Evolutionary conservation across 441 rosid species (phyloP).

Genomic region (Theobroma grandiflorum): DNA sequence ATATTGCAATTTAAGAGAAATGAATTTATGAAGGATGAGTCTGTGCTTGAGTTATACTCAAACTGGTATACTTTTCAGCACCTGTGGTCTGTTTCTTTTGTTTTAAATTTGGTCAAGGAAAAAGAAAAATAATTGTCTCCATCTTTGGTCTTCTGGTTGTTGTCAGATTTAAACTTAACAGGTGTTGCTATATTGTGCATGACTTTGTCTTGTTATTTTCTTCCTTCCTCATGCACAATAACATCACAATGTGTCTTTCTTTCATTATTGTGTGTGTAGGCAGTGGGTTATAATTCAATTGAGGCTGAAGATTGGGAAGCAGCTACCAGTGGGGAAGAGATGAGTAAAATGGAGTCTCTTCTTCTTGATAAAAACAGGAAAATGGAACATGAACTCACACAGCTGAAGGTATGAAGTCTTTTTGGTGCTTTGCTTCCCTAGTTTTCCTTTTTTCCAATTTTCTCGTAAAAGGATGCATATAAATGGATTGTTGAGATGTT

Average conservation of each 20-base stretch:
- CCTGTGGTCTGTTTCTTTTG: neutral
- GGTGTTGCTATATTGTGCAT: neutral
- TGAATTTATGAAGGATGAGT: neutral
- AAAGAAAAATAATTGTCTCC: neutral
- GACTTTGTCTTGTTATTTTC: constrained; percentile 12
- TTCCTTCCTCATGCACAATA: constrained; percentile 17
- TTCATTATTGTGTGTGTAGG: constrained; percentile 55
- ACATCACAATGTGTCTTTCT: constrained; percentile 13
- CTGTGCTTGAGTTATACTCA: neutral
- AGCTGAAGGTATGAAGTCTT: constrained; percentile 68
- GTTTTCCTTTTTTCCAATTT: constrained; percentile 21
- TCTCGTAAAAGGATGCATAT: constrained; percentile 4
- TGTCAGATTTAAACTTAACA: neutral
- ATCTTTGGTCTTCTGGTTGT: neutral
- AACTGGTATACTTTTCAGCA: neutral
- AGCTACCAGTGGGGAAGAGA: constrained; percentile 93
- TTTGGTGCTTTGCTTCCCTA: constrained; percentile 4
- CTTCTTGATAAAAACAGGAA: constrained; percentile 98
- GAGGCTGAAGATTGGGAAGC: constrained; percentile 99
- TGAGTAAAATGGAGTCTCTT: constrained; percentile 99
- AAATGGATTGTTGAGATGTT: constrained; percentile 6
- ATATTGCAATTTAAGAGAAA: constrained; percentile 4
- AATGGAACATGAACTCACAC: constrained; percentile 99
- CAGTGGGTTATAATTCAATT: constrained; percentile 96
- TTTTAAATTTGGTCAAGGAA: neutral